phyloP scores from a whole-genome alignment of 177 flowering plant species.

The Vitis hybrid region DNA sequence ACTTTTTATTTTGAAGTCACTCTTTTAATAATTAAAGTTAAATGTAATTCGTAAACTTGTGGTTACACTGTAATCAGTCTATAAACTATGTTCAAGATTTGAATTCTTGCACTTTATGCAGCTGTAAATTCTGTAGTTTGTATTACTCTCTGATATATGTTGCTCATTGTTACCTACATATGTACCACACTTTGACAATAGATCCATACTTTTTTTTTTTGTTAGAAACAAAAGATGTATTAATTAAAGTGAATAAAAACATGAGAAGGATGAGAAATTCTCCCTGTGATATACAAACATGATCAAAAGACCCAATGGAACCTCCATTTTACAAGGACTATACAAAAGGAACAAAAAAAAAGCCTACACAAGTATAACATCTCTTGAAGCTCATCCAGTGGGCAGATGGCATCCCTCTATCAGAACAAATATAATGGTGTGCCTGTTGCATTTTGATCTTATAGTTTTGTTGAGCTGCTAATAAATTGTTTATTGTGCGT shows the following conservation, averaged over 20 bases:
- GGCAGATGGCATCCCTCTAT: background rate
- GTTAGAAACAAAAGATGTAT: no score
- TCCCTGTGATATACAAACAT: no score
- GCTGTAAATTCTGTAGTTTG: background rate
- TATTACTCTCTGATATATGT: background rate
- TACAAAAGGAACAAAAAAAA: no score
- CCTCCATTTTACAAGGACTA: no score
- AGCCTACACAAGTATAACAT: no score
- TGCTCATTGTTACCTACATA: background rate
- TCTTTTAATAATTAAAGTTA: background rate
- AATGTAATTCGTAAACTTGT: conserved; percentile 3
- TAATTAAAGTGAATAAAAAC: no score
- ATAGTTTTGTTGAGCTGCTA: background rate
- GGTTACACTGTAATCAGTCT: background rate
- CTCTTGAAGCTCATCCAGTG: no score
- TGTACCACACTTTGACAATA: background rate
- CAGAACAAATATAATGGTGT: background rate
- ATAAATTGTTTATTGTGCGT: conserved; percentile 6
- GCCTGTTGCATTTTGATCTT: background rate
- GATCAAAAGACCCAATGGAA: no score
- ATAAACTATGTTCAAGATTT: background rate
- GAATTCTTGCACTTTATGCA: background rate
- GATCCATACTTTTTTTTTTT: background rate
- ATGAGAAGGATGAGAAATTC: no score
- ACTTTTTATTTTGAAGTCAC: no score